Base-by-base conservation (phyloP, 1,284 basidiomycete genomes). In the Rhodotorula sp. region DNA sequence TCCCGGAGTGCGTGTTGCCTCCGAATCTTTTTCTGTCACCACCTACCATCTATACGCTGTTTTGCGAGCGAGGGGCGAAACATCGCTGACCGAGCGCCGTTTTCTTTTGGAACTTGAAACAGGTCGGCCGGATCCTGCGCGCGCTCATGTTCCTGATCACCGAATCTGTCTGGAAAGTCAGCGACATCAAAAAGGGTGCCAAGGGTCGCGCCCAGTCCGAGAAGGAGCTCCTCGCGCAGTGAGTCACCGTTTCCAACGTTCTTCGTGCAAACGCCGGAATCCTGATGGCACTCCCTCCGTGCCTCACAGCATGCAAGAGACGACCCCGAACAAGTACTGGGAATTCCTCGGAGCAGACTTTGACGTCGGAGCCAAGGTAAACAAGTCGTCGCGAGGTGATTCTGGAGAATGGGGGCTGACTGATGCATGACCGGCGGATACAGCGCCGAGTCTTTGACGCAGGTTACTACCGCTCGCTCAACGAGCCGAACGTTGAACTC, bases 361-460 rank as follows among this genome's bases (percentile, higher is more conserved):
- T n/a, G 73, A 75, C 31, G 69, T 77, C 31, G 75, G 69, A 2
- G 67, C 68, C 46, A 77, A 77, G 58, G 67, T 68, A 6, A 34
- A 43, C 34, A 14, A 43, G 39, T 43, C 10, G 12, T 14, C 2
- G 39, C 39, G 39, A 10, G 39, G 39, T 43, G 39, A 10, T 43
- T 43, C 2, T 43, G 39, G 39, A 43, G 10, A 43, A 43, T 43
- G 12, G 34, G 34, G 6, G 34, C 39, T 43, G 39, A 43, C 39
- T 43, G 39, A 43, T 39, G 34, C 34, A 5, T 43, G 10, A 43
- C 39, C 39, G 10, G 39, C 39, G 10, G 34, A 43, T 2, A 39
- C 60, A 73, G 72, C 60, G 75, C 7, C 70, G 75, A 12, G 57
- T 75, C 21, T 71, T 75, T 49, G 75, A 77, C 65, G 39, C 58